Conservation (phyloP, 2,329 filamentous ascomycete genomes). For the Podosphaera fusca region DNA sequence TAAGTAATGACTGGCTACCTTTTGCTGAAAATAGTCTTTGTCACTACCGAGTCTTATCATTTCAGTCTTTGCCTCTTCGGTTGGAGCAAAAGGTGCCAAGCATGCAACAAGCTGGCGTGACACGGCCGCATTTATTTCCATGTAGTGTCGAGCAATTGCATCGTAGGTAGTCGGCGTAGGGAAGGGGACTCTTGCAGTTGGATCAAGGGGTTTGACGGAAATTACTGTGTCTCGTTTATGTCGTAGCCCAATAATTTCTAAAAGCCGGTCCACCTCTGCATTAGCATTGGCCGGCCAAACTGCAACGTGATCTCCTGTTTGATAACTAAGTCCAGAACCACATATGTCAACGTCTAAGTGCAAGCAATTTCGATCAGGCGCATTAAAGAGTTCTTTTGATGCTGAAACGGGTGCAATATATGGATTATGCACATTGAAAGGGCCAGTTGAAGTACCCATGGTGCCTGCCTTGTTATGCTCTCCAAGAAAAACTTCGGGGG, state of each 20-base stretch:
- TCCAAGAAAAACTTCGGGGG: constrained; percentile 70
- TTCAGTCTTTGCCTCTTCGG: constrained; percentile 63
- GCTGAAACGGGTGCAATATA: constrained; percentile 85
- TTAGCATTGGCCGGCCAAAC: constrained; percentile 94
- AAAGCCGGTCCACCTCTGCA: constrained; percentile 72
- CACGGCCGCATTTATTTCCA: constrained; percentile 87
- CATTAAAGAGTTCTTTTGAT: constrained; percentile 74
- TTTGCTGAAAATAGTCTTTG: constrained; percentile 84
- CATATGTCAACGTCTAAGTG: constrained; percentile 89
- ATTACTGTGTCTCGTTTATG: constrained; percentile 66
- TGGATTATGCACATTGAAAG: constrained; percentile 90
- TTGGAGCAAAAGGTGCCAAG: constrained; percentile 72
- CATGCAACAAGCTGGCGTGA: constrained; percentile 87
- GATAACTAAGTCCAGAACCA: constrained; percentile 74
- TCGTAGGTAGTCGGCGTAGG: constrained; percentile 94
- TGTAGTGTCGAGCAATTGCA: constrained; percentile 77
- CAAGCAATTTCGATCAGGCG: constrained; percentile 80
- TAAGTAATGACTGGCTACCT: constrained; percentile 58
- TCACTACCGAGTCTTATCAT: constrained; percentile 75
- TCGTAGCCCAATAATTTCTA: constrained; percentile 52
- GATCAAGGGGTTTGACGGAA: constrained; percentile 72
- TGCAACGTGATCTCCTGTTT: constrained; percentile 92
- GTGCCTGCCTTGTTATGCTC: constrained; percentile 95
- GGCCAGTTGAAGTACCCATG: constrained; percentile 59
- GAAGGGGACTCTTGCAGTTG: constrained; percentile 92